Percentiles rank a stretch among this genome's conserved stretches.
These are phyloP conservation scores for Phytophthora europaea DNA, from an alignment of 352 stramenopile species.

Conservation along the genomic window DNA sequence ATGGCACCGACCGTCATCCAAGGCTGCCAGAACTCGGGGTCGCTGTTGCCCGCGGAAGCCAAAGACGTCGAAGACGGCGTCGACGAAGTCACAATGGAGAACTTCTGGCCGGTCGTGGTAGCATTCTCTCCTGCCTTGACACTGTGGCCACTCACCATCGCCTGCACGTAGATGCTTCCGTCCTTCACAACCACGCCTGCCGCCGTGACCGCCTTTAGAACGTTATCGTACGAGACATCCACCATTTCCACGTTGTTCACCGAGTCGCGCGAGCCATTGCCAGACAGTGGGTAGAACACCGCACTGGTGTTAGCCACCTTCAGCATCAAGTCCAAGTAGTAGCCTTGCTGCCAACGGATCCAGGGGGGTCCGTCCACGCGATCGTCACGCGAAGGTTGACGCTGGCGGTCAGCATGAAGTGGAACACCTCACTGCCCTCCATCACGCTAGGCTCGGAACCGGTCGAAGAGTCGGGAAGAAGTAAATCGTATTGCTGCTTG, in stretches of 20 bases:
- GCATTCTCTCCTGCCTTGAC: slow-evolving; percentile 67
- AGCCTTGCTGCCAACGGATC: slow-evolving; percentile 56
- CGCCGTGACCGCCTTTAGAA: slow-evolving; percentile 41
- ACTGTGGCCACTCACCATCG: slow-evolving; percentile 66
- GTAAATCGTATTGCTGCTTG: slow-evolving; percentile 49
- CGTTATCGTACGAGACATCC: slow-evolving; percentile 67
- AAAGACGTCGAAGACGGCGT: slow-evolving; percentile 57
- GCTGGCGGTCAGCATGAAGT: slow-evolving; percentile 61
- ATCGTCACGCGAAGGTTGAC: slow-evolving; percentile 75
- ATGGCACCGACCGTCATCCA: slow-evolving; percentile 83
- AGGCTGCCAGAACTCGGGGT: slow-evolving; percentile 66
- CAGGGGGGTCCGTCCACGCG: slow-evolving; percentile 80
- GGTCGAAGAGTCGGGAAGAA: slow-evolving; percentile 58
- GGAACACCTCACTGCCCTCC: slow-evolving; percentile 61
- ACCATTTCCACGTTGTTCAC: slow-evolving; percentile 87
- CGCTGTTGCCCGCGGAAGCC: slow-evolving; percentile 1
- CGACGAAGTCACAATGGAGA: slow-evolving; percentile 83
- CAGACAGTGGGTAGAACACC: slow-evolving; percentile 69
- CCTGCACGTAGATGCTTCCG: slow-evolving; percentile 65
- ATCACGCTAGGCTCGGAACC: slow-evolving; percentile 65
- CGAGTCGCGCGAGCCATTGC: slow-evolving; percentile 65
- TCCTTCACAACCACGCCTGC: slow-evolving; percentile 43
- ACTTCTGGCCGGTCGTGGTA: slow-evolving; percentile 62
- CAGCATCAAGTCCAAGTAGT: slow-evolving; percentile 73
- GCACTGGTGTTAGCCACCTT: slow-evolving; percentile 58